These are phyloP conservation scores for Thermothielavioides terrestris DNA, from an alignment of 495 filamentous ascomycete species.

Conservation along the genomic window DNA sequence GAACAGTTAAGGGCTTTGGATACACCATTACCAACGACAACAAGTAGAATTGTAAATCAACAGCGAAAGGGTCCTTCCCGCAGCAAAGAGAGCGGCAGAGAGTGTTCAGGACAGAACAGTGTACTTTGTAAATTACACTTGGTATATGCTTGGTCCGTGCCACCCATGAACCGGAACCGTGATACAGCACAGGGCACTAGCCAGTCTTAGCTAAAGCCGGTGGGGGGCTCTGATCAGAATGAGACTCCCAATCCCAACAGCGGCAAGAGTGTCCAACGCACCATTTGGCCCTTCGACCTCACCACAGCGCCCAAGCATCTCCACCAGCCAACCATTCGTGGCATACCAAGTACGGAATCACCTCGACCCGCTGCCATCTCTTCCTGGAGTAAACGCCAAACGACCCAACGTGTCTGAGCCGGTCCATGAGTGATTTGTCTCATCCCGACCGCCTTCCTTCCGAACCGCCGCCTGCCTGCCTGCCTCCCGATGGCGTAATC, in stretches of 20 bases:
- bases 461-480: slow-evolving; percentile 29
- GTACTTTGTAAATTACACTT: too few species aligned
- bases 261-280: neutral
- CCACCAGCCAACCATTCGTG: slow-evolving; percentile 6
- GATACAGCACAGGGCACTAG: neutral
- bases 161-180: neutral
- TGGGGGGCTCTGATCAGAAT: neutral
- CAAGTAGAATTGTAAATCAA: too few species aligned
- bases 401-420: neutral
- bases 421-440: slow-evolving; percentile 13
- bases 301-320: neutral
- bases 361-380: neutral
- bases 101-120: too few species aligned
- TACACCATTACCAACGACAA: too few species aligned
- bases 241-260: neutral
- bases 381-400: neutral
- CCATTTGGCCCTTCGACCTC: neutral
- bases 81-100: too few species aligned
- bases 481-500: slow-evolving; percentile 43
- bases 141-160: neutral
- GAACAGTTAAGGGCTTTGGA: too few species aligned
- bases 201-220: neutral
- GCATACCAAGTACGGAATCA: too few species aligned
- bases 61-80: too few species aligned
- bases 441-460: slow-evolving; percentile 6